phyloP scores from a whole-genome alignment of 805 yeast genomes.

The Barnettozyma sucrosica region DNA sequence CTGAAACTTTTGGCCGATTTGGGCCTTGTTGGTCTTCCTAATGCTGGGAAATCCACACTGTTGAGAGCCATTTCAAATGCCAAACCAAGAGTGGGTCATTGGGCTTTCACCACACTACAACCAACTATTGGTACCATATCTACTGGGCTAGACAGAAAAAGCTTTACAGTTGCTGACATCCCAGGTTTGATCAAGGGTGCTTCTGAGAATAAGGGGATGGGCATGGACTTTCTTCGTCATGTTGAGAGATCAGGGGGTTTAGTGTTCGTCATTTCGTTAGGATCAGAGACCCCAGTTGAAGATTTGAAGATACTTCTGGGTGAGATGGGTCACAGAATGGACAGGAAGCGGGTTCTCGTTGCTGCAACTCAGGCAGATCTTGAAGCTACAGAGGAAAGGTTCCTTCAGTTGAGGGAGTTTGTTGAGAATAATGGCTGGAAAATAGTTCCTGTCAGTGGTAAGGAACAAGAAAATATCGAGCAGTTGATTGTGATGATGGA shows the following conservation, averaged over 20 bases:
- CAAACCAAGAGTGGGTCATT: conserved; percentile 86
- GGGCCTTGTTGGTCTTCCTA: conserved; percentile 92
- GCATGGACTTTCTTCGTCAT: conserved; percentile 86
- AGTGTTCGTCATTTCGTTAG: conserved; percentile 80
- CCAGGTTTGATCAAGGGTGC: conserved; percentile 96
- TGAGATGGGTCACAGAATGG: conserved; percentile 69
- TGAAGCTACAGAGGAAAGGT: conserved; percentile 46
- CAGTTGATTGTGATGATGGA: conserved; percentile 68
- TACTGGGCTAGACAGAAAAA: conserved; percentile 52
- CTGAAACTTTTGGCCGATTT: conserved; percentile 85
- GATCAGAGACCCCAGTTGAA: conserved; percentile 53
- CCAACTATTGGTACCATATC: conserved; percentile 89
- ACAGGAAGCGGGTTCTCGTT: conserved; percentile 59
- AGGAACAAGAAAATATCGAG: conserved; percentile 65
- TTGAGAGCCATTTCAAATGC: conserved; percentile 85
- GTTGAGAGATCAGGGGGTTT: conserved; percentile 88
- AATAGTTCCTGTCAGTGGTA: conserved; percentile 80
- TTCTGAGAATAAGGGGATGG: conserved; percentile 80
- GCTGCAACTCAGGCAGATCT: conserved; percentile 95
- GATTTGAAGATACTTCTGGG: conserved; percentile 58
- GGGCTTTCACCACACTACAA: conserved; percentile 92
- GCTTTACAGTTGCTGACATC: conserved; percentile 92
- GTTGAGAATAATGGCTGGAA: conserved; percentile 52
- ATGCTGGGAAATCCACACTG: conserved; percentile 93
- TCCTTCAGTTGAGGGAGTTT: conserved; percentile 35